These are phyloP conservation scores for Corchorus capsularis DNA, from an alignment of 345 rosid species.

Conservation along the genomic window DNA sequence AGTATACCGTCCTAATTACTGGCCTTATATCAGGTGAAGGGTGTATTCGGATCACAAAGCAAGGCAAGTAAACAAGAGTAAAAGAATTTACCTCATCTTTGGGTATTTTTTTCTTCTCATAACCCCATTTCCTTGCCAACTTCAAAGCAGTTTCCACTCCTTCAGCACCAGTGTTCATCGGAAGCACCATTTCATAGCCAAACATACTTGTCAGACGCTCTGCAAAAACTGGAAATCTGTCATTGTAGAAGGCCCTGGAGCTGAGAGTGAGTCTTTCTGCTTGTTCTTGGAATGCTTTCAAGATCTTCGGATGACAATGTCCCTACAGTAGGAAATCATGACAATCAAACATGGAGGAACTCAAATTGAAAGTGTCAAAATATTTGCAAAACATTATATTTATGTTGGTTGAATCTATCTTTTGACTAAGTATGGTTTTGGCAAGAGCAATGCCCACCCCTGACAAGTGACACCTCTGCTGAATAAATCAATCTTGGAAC, in stretches of 20 bases:
- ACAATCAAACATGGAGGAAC: slow-evolving; percentile 7
- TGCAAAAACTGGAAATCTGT: slow-evolving; percentile 77
- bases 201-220: slow-evolving; percentile 77
- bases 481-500: too few species aligned
- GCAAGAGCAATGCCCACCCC: not conserved
- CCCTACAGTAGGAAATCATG: slow-evolving; percentile 51
- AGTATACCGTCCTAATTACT: not conserved
- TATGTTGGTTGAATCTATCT: not conserved
- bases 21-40: not conserved
- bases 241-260: slow-evolving; percentile 89
- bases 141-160: slow-evolving; percentile 96
- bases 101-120: slow-evolving; percentile 71
- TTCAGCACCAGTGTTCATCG: slow-evolving; percentile 99
- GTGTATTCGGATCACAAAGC: not conserved
- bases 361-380: slow-evolving; percentile 5
- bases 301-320: slow-evolving; percentile 92
- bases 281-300: slow-evolving; percentile 81
- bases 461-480: too few species aligned
- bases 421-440: not conserved
- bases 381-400: not conserved
- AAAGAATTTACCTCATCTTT: slow-evolving; percentile 61
- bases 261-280: slow-evolving; percentile 82
- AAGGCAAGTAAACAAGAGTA: not conserved
- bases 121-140: slow-evolving; percentile 98
- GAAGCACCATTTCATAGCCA: slow-evolving; percentile 96